phyloP scores from a whole-genome alignment of 164 flowering plant species.

The Vitis rotundifolia region DNA sequence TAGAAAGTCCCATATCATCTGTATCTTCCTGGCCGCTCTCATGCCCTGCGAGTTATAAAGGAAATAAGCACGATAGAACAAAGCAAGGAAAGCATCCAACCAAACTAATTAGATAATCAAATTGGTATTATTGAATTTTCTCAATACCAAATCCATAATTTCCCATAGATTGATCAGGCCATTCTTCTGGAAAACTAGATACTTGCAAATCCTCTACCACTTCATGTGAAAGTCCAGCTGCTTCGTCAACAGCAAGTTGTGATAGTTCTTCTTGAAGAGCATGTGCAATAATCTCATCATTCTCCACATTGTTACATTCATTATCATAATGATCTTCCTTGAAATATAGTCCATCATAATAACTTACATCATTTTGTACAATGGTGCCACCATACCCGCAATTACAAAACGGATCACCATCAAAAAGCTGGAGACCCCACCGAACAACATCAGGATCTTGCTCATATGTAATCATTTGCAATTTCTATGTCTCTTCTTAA shows the following conservation, averaged over 20 bases:
- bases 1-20: slow-evolving; percentile 49
- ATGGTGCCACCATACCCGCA: slow-evolving; percentile 42
- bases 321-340: slow-evolving; percentile 34
- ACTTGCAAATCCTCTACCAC: slow-evolving; percentile 43
- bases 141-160: slow-evolving; percentile 40
- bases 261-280: slow-evolving; percentile 77
- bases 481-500: not conserved
- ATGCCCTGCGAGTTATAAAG: slow-evolving; percentile 34
- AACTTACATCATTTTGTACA: slow-evolving; percentile 33
- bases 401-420: slow-evolving; percentile 47
- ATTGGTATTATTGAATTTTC: not conserved
- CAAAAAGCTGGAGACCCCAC: slow-evolving; percentile 81
- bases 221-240: slow-evolving; percentile 40
- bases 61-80: slow-evolving; percentile 6
- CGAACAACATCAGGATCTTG: slow-evolving; percentile 78
- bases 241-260: slow-evolving; percentile 63
- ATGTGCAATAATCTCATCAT: slow-evolving; percentile 67
- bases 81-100: not conserved
- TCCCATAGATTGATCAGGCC: slow-evolving; percentile 45
- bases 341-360: slow-evolving; percentile 38
- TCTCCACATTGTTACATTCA: slow-evolving; percentile 37
- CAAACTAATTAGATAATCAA: not conserved
- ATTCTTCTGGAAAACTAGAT: slow-evolving; percentile 49
- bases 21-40: slow-evolving; percentile 43
- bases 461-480: slow-evolving; percentile 48